Evolutionary conservation across 306 rosid species (phyloP), one percentile per base, ranked within the genome.

Genomic region (Luffa acutangula): DNA sequence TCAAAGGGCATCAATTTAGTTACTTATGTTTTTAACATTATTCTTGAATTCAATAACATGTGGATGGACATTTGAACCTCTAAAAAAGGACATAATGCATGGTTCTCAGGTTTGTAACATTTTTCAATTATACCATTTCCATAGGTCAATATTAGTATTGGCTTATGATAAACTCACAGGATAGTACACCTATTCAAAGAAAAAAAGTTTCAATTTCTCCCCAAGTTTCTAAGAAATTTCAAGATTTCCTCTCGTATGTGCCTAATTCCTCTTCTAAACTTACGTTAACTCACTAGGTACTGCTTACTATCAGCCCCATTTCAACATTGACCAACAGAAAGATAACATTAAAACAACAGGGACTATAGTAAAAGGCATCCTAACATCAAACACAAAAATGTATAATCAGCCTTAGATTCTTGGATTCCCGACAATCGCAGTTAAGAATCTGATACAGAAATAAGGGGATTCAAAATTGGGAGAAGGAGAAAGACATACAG

Each of bases 401-500:
- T 65, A 65, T 0, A 13, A 63, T 15, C 17, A 17, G 13, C 31
- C 31, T 25, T 25, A 25, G 31, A 25, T 25, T 25, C 31, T 25
- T 25, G 31, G 31, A 25, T 25, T 25, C 31, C 31, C 31, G 7
- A 69, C 36, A 70, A 45, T 45, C 2, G 37, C 56, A 74, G 17
- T 8, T 41, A 41, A 39, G n/a, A 76, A 18, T 41, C 36, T 0
- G 18, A 9, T 0, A 39, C 41, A 37, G 46, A 34, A 54, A 3
- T 9, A 34, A 11, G 13, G 3, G 25, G 1, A 42, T 7, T 48
- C 10, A 41, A 60, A 33, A 2, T 14, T 43, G 9, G 64, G 9
- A 52, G 41, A 49, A 46, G 8, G n/a, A 49, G 34, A 17, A 49
- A 67, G 12, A 80, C 80, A 63, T 75, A 95, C 97, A 15, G 92